Percentiles rank a stretch among this genome's conserved stretches.
Evolutionary conservation across 2,329 filamentous ascomycete genomes (phyloP).

Genomic region (Ceratocystiopsis sp.): DNA sequence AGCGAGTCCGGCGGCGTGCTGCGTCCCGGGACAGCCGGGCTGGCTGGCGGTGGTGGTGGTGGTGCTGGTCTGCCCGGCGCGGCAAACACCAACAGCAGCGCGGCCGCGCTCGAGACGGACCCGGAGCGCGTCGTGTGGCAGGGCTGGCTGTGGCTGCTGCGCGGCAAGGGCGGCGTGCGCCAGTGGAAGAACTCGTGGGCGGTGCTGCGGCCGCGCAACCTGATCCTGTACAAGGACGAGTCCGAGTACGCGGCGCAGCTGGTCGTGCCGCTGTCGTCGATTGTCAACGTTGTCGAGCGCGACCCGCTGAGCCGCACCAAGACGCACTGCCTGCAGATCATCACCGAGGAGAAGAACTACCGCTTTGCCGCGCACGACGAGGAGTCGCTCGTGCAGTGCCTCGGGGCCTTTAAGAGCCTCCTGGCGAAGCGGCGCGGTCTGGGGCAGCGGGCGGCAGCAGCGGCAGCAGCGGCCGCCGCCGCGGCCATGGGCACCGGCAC

Average conservation of each 20-base stretch:
- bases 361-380: conserved; percentile 65
- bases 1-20: conserved; percentile 26
- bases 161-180: conserved; percentile 63
- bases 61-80: too few species aligned
- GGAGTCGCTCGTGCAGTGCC: conserved; percentile 63
- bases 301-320: conserved; percentile 77
- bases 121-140: conserved; percentile 87
- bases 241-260: conserved; percentile 75
- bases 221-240: conserved; percentile 87
- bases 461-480: conserved; percentile 4
- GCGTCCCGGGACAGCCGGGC: too few species aligned
- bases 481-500: not conserved
- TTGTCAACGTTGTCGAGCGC: conserved; percentile 86
- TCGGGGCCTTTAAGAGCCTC: conserved; percentile 83
- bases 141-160: conserved; percentile 73
- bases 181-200: conserved; percentile 95
- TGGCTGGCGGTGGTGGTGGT: too few species aligned
- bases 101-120: conserved; percentile 32
- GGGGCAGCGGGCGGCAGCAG: conserved; percentile 29
- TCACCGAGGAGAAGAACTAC: conserved; percentile 78
- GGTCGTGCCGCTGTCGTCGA: conserved; percentile 58
- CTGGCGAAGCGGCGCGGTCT: conserved; percentile 52
- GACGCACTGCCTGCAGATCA: conserved; percentile 75
- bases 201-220: conserved; percentile 67
- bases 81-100: conserved; percentile 14